Percentiles rank a stretch among this genome's conserved stretches.
Evolutionary conservation across 2,329 filamentous ascomycete genomes (phyloP).

Genomic region (Botrytis tulipae): DNA sequence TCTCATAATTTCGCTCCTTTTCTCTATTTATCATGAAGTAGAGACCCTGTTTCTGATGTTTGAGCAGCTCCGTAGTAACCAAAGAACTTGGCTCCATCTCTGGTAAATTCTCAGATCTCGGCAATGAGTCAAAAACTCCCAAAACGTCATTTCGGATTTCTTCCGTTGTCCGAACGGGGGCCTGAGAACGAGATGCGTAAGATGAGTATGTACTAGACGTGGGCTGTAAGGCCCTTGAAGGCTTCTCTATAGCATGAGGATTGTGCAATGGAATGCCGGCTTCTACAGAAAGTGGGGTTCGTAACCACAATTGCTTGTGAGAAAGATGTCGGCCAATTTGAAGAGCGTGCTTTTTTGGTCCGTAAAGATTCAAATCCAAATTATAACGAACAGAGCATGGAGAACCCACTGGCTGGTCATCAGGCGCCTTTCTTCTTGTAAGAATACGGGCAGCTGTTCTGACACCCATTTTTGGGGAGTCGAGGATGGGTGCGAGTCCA

Average conservation of each 20-base stretch:
- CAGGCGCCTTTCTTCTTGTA: slow-evolving; percentile 58
- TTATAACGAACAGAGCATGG: slow-evolving; percentile 59
- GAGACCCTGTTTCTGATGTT: slow-evolving; percentile 87
- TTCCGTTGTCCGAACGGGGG: slow-evolving; percentile 65
- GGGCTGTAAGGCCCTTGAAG: slow-evolving; percentile 28
- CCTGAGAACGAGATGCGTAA: slow-evolving; percentile 40
- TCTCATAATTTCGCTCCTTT: slow-evolving; percentile 57
- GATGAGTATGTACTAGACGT: slow-evolving; percentile 35
- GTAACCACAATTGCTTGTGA: slow-evolving; percentile 65
- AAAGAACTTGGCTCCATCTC: slow-evolving; percentile 63
- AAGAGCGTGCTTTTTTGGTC: slow-evolving; percentile 63
- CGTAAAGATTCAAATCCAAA: slow-evolving; percentile 76
- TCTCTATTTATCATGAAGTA: slow-evolving; percentile 84
- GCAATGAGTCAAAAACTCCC: slow-evolving; percentile 82
- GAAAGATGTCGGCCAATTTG: slow-evolving; percentile 67
- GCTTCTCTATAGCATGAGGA: slow-evolving; percentile 55
- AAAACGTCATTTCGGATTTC: slow-evolving; percentile 84
- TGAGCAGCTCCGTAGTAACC: slow-evolving; percentile 68
- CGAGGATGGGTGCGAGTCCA: slow-evolving; percentile 71
- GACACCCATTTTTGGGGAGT: slow-evolving; percentile 58
- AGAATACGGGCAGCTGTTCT: slow-evolving; percentile 71
- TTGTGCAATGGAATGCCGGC: slow-evolving; percentile 71
- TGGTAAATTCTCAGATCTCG: slow-evolving; percentile 71
- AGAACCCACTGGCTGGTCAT: slow-evolving; percentile 61
- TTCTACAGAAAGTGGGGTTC: slow-evolving; percentile 63